phyloP scores from a whole-genome alignment of 2,329 filamentous ascomycete species.

The Plectosphaerella sp. region DNA sequence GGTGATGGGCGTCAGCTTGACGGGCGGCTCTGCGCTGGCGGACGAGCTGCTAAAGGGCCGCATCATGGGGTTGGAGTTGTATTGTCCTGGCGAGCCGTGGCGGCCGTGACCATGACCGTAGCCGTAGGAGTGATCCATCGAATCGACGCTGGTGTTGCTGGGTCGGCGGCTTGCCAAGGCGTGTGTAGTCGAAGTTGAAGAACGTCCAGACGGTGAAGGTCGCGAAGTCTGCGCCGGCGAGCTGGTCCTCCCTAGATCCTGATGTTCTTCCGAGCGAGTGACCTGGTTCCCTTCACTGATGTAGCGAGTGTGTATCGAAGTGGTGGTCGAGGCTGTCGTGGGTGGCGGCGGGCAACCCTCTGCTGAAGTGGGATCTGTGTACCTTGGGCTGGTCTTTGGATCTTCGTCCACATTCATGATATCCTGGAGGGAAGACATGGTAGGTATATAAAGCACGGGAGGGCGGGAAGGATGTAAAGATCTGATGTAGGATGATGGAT shows the following conservation, averaged over 20 bases:
- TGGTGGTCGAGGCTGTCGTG: background rate
- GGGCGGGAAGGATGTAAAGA: slow-evolving; percentile 28
- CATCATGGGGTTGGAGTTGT: slow-evolving; percentile 27
- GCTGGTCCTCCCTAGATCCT: slow-evolving; percentile 3
- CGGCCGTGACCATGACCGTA: slow-evolving; percentile 14
- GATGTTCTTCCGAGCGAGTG: background rate
- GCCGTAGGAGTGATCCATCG: slow-evolving; percentile 37
- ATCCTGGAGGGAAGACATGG: slow-evolving; percentile 51
- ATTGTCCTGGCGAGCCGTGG: slow-evolving; percentile 16
- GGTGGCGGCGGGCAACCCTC: background rate
- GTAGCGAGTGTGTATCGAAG: background rate
- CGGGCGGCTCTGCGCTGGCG: slow-evolving; percentile 28
- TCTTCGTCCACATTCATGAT: slow-evolving; percentile 54
- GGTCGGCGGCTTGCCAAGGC: slow-evolving; percentile 24
- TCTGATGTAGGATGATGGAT: background rate
- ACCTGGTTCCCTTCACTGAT: background rate
- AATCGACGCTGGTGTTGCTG: slow-evolving; percentile 44
- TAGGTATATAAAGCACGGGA: slow-evolving; percentile 23
- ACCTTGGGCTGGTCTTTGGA: slow-evolving; percentile 40
- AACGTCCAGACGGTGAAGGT: slow-evolving; percentile 19
- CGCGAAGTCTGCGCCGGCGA: slow-evolving; percentile 12
- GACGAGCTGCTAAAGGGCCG: slow-evolving; percentile 34
- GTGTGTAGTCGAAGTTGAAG: slow-evolving; percentile 21
- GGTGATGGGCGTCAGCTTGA: slow-evolving; percentile 54
- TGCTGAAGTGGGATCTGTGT: slow-evolving; percentile 23